Evolutionary conservation across 495 filamentous ascomycete species (phyloP).

Genomic region (Coniosporium apollinis): DNA sequence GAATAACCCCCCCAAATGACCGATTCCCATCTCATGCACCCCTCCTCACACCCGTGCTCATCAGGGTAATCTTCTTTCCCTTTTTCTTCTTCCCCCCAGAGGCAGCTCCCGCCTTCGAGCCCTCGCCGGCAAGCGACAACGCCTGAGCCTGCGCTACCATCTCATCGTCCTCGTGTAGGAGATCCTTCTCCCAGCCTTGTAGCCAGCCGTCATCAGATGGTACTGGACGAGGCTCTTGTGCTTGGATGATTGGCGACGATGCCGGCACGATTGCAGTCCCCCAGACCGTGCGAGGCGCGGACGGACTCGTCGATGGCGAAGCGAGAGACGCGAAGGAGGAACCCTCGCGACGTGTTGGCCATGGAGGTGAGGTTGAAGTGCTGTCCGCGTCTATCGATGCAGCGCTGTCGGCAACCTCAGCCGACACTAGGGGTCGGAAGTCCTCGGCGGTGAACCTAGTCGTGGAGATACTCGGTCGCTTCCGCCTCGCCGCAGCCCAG

Average conservation of each 20-base stretch:
- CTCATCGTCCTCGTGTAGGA: slow-evolving; percentile 34
- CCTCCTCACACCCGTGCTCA: slow-evolving; percentile 67
- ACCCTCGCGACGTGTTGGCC: slow-evolving; percentile 27
- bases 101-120: slow-evolving; percentile 12
- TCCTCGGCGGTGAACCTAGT: slow-evolving; percentile 22
- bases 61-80: slow-evolving; percentile 83
- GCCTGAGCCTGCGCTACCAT: slow-evolving; percentile 26
- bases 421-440: slow-evolving; percentile 47
- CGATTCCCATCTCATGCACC: slow-evolving; percentile 50
- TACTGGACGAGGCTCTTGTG: slow-evolving; percentile 16
- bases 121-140: slow-evolving; percentile 20
- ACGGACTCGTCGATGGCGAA: slow-evolving; percentile 64
- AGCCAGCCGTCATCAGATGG: slow-evolving; percentile 62
- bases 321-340: slow-evolving; percentile 47
- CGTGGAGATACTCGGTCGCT: slow-evolving; percentile 14
- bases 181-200: slow-evolving; percentile 54
- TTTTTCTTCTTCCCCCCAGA: slow-evolving; percentile 51
- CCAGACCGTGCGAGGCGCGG: slow-evolving; percentile 66
- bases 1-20: too few species aligned
- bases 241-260: slow-evolving; percentile 28
- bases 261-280: slow-evolving; percentile 52
- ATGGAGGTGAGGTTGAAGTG: slow-evolving; percentile 41
- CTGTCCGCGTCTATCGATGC: slow-evolving; percentile 25
- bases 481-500: slow-evolving; percentile 18
- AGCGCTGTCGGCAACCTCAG: slow-evolving; percentile 26